These are phyloP conservation scores for Pseudoneurospora amorphoporcata DNA, from an alignment of 495 filamentous ascomycete species.

Conservation along the genomic window DNA sequence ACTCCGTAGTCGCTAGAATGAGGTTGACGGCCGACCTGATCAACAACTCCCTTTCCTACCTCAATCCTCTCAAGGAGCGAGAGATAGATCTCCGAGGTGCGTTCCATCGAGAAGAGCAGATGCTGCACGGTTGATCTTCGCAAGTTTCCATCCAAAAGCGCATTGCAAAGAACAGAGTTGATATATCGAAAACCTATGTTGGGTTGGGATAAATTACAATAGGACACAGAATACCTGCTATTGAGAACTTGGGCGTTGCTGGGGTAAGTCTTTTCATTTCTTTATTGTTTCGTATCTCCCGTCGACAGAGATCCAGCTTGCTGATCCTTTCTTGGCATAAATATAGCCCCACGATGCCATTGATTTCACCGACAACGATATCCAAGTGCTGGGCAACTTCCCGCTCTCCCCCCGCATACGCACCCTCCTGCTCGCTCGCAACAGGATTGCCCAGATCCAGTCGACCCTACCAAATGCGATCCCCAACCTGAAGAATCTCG, in stretches of 20 bases:
- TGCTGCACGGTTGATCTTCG: slow-evolving; percentile 63
- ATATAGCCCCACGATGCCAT: slow-evolving; percentile 74
- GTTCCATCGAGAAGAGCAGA: slow-evolving; percentile 90
- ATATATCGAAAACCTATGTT: slow-evolving; percentile 41
- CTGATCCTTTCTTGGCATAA: background rate
- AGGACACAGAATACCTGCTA: slow-evolving; percentile 96
- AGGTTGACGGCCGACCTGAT: slow-evolving; percentile 93
- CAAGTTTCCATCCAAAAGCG: background rate
- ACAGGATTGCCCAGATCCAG: slow-evolving; percentile 75
- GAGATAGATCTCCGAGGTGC: slow-evolving; percentile 99
- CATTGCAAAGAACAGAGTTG: slow-evolving; percentile 56
- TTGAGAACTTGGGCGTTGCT: slow-evolving; percentile 96
- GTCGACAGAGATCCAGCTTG: background rate
- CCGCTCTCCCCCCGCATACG: slow-evolving; percentile 81
- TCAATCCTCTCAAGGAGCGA: slow-evolving; percentile 94
- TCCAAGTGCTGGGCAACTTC: slow-evolving; percentile 81
- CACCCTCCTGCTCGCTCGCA: slow-evolving; percentile 81
- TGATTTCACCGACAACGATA: slow-evolving; percentile 97
- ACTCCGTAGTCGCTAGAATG: slow-evolving; percentile 41
- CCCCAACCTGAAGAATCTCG: slow-evolving; percentile 66
- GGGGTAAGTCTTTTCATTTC: slow-evolving; percentile 48
- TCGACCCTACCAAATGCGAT: slow-evolving; percentile 57
- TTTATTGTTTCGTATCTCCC: background rate
- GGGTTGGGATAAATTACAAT: slow-evolving; percentile 30
- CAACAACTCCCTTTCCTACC: slow-evolving; percentile 83